phyloP scores from a whole-genome alignment of 2,329 filamentous ascomycete genomes.

The Curvularia hawaiiensis region DNA sequence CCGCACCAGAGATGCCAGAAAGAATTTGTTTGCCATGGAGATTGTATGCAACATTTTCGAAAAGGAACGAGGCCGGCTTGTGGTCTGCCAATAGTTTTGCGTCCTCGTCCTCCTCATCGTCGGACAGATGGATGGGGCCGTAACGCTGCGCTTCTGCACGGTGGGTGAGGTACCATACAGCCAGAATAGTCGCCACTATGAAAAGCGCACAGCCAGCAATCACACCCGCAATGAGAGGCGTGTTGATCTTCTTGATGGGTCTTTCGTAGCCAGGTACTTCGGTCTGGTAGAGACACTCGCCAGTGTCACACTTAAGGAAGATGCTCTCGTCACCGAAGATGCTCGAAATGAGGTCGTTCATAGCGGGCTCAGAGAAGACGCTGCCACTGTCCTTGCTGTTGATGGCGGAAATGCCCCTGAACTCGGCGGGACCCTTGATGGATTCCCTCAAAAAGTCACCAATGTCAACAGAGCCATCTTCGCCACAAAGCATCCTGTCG shows the following conservation, averaged over 20 bases:
- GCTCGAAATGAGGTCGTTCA: conserved; percentile 86
- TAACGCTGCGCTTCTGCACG: conserved; percentile 66
- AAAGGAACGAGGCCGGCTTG: conserved; percentile 86
- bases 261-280: conserved; percentile 89
- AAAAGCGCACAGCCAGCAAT: conserved; percentile 88
- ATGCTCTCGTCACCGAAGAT: conserved; percentile 95
- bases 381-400: conserved; percentile 71
- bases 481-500: conserved; percentile 91
- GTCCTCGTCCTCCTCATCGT: conserved; percentile 84
- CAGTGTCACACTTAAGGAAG: conserved; percentile 77
- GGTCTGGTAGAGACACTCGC: conserved; percentile 91
- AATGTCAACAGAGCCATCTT: conserved; percentile 89
- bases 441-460: conserved; percentile 81
- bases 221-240: conserved; percentile 89
- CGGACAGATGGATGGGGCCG: conserved; percentile 75
- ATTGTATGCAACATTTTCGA: conserved; percentile 84
- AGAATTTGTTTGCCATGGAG: conserved; percentile 90
- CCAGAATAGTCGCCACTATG: conserved; percentile 81
- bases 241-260: conserved; percentile 94
- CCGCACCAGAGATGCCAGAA: conserved; percentile 77
- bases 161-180: conserved; percentile 86
- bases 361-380: conserved; percentile 85
- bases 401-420: conserved; percentile 68
- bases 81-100: conserved; percentile 89
- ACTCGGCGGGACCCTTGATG: conserved; percentile 87